A percentile compares a stretch with the other conserved stretches of the same genome.
Evolutionary conservation across 352 stramenopile genomes (phyloP).

Genomic region (Phytopythium sindhum): DNA sequence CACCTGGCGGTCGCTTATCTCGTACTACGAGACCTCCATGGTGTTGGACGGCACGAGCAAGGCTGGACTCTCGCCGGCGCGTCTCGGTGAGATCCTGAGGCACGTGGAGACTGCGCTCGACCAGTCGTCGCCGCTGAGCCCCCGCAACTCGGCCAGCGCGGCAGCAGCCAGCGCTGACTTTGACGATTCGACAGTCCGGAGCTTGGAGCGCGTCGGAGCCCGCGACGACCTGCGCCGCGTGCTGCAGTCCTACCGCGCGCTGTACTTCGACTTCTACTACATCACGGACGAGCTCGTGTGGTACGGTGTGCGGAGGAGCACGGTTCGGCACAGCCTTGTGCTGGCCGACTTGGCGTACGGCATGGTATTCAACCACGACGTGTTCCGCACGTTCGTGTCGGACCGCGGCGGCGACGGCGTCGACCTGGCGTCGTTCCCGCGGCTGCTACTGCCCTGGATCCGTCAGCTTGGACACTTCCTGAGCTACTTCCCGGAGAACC

Average conservation of each 20-base stretch:
- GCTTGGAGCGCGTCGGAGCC: conserved; percentile 13
- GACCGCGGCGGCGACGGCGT: conserved; percentile 11
- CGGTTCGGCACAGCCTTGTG: conserved; percentile 76
- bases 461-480: conserved; percentile 85
- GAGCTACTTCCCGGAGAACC: conserved; percentile 85
- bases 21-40: conserved; percentile 46
- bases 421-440: conserved; percentile 42
- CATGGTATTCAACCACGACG: conserved; percentile 82
- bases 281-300: conserved; percentile 88
- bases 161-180: conserved; percentile 26
- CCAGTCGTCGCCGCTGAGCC: conserved; percentile 63
- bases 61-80: conserved; percentile 18
- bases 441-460: conserved; percentile 79
- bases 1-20: conserved; percentile 74
- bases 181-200: conserved; percentile 20
- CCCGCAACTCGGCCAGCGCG: conserved; percentile 36
- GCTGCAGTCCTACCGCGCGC: conserved; percentile 71
- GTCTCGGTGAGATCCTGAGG: conserved; percentile 49
- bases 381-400: conserved; percentile 69
- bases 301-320: conserved; percentile 83
- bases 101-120: conserved; percentile 66
- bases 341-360: conserved; percentile 80
- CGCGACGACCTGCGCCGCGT: conserved; percentile 57
- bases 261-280: conserved; percentile 92
- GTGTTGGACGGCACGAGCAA: conserved; percentile 20